Evolutionary conservation across 371 early-diverging fungal species (phyloP).

Genomic region (Syncephalastrum contaminatum): DNA sequence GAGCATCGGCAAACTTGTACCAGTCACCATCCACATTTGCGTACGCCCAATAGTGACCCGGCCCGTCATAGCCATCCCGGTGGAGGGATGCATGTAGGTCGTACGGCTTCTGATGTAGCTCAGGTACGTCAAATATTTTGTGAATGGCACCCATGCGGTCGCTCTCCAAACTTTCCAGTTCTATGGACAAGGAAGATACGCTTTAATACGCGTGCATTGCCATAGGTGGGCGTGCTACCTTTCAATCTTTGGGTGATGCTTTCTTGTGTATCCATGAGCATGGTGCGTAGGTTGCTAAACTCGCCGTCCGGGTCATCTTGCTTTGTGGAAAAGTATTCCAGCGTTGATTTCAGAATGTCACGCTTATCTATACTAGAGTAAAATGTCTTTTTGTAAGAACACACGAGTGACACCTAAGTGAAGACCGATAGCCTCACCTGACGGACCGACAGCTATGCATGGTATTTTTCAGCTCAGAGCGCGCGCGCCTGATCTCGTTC

Average conservation of each 20-base stretch:
- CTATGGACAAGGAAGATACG: constrained; percentile 3
- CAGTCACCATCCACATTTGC: constrained; percentile 23
- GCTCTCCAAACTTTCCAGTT: constrained; percentile 15
- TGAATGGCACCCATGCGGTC: constrained; percentile 6
- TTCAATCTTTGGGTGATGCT: constrained; percentile 13
- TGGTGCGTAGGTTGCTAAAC: constrained; percentile 2
- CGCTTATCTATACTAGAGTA: constrained; percentile 13
- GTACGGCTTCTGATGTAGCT: constrained; percentile 30
- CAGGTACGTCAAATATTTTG: constrained; percentile 22
- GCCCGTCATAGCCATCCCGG: constrained; percentile 38
- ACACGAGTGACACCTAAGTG: too few relatives aligned
- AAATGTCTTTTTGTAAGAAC: too few relatives aligned
- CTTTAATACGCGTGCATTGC: background rate
- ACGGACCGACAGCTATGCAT: background rate
- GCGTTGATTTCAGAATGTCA: constrained; percentile 14
- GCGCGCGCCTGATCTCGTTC: constrained; percentile 16
- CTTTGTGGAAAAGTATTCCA: constrained; percentile 22
- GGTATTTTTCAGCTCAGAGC: constrained; percentile 11
- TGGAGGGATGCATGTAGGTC: constrained; percentile 35
- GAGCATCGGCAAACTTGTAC: constrained; percentile 47
- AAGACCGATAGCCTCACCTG: too few relatives aligned
- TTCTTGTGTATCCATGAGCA: constrained; percentile 6
- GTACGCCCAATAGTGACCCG: constrained; percentile 50
- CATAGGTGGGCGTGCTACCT: constrained; percentile 8
- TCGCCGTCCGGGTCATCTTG: constrained; percentile 1